These are phyloP conservation scores for Neoboletus brunneissimus DNA, from an alignment of 768 basidiomycete genomes.

Conservation along the genomic window DNA sequence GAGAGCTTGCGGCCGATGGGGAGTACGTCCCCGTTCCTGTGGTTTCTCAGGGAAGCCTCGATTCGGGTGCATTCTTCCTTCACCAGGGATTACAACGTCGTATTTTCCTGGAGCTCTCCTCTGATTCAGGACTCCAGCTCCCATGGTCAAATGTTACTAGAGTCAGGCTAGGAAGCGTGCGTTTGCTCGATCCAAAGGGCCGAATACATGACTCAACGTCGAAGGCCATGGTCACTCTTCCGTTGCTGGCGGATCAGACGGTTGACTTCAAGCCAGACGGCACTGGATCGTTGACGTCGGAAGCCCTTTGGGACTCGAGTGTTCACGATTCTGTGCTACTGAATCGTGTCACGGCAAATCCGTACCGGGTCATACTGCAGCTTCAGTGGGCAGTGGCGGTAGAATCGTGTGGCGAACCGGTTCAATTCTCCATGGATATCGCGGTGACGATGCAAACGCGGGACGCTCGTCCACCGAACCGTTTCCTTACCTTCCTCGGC, in stretches of 20 bases:
- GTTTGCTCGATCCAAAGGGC: constrained; percentile 81
- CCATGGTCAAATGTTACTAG: constrained; percentile 82
- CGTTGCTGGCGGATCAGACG: constrained; percentile 66
- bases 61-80: constrained; percentile 82
- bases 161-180: constrained; percentile 77
- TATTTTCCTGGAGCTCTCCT: constrained; percentile 70
- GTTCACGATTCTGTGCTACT: constrained; percentile 82
- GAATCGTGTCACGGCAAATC: constrained; percentile 76
- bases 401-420: constrained; percentile 80
- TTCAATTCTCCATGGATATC: constrained; percentile 87
- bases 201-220: constrained; percentile 76
- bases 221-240: constrained; percentile 67
- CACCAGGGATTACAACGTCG: constrained; percentile 94
- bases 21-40: constrained; percentile 83
- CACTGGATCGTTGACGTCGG: constrained; percentile 63
- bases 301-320: constrained; percentile 91
- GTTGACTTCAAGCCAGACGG: constrained; percentile 84
- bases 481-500: constrained; percentile 71
- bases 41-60: constrained; percentile 66
- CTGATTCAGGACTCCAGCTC: constrained; percentile 85
- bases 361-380: constrained; percentile 78
- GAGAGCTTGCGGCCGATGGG: constrained; percentile 83
- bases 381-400: constrained; percentile 76
- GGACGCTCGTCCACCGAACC: constrained; percentile 81
- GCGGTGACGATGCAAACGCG: constrained; percentile 81